Percentiles rank a stretch among this genome's conserved stretches.
Evolutionary conservation across 2,329 filamentous ascomycete genomes (phyloP).

Genomic region (Byssochlamys sp.): DNA sequence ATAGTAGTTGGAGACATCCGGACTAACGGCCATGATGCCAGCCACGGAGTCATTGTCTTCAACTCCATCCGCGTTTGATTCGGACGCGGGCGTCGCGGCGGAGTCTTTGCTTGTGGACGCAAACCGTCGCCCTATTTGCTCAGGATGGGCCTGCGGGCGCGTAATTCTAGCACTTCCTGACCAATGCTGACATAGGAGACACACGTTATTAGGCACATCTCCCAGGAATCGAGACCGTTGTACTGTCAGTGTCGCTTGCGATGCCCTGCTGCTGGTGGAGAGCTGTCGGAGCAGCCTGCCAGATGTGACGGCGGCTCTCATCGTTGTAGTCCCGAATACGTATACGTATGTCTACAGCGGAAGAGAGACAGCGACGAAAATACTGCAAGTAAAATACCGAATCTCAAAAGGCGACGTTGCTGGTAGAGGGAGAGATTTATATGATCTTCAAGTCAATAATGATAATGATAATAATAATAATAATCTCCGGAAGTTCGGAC

Average conservation of each 20-base stretch:
- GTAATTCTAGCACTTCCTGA: not conserved
- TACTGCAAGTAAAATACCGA: not conserved
- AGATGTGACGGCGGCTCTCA: not conserved
- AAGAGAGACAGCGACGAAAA: not conserved
- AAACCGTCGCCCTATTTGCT: not conserved
- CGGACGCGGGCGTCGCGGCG: not conserved
- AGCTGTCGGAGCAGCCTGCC: not conserved
- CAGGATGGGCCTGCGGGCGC: not conserved
- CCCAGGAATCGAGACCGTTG: not conserved
- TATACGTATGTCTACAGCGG: too few relatives aligned
- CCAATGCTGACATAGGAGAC: constrained; percentile 1
- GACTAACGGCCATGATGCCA: constrained; percentile 10
- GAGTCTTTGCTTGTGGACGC: not conserved
- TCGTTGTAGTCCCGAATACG: not conserved
- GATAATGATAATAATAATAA: not conserved
- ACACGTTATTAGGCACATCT: not conserved
- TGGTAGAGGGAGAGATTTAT: not conserved
- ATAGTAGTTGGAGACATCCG: constrained; percentile 58
- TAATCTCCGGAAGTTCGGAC: not conserved
- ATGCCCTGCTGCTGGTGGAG: not conserved
- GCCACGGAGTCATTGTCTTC: constrained; percentile 1
- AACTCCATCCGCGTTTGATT: not conserved
- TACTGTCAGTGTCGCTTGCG: not conserved
- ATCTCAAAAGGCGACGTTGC: not conserved
- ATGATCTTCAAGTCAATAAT: not conserved